A percentile compares a stretch with the other conserved stretches of the same genome.
Conservation (phyloP, 2,329 filamentous ascomycete species). For the Aspergillus sp. region DNA sequence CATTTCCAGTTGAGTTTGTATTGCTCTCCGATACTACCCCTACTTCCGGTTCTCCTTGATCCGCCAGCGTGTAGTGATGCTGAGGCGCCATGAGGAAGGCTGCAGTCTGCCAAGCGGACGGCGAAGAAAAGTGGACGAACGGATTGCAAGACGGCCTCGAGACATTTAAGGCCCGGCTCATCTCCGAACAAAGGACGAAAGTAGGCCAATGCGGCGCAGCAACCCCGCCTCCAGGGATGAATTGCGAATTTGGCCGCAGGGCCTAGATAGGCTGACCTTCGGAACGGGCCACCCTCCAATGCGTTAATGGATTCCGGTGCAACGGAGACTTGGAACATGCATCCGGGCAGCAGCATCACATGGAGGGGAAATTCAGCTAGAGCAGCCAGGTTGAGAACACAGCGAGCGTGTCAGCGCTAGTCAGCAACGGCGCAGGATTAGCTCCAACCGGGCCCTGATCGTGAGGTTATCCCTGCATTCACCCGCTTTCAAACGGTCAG, state of each 20-base stretch:
- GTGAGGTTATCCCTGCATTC: not conserved
- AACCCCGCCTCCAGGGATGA: not conserved
- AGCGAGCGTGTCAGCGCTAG: not conserved
- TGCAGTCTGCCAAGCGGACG: not conserved
- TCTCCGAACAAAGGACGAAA: not conserved
- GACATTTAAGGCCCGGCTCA: not conserved
- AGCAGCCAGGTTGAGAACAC: not conserved
- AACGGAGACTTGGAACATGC: not conserved
- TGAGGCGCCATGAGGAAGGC: not conserved
- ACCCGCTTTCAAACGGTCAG: not conserved
- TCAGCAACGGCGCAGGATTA: not conserved
- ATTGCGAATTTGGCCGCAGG: not conserved
- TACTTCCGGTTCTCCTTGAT: not conserved
- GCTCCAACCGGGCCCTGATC: not conserved
- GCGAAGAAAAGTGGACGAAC: not conserved
- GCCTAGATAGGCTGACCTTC: not conserved
- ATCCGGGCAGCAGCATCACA: not conserved
- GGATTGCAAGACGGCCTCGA: not conserved
- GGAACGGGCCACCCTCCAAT: not conserved
- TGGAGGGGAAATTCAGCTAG: not conserved
- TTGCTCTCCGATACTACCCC: not conserved
- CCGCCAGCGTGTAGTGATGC: not conserved
- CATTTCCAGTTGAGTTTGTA: too few species aligned
- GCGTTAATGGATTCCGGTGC: too few species aligned
- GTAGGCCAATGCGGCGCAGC: not conserved